phyloP scores from a whole-genome alignment of 495 filamentous ascomycete genomes.

The Cercophora samala region DNA sequence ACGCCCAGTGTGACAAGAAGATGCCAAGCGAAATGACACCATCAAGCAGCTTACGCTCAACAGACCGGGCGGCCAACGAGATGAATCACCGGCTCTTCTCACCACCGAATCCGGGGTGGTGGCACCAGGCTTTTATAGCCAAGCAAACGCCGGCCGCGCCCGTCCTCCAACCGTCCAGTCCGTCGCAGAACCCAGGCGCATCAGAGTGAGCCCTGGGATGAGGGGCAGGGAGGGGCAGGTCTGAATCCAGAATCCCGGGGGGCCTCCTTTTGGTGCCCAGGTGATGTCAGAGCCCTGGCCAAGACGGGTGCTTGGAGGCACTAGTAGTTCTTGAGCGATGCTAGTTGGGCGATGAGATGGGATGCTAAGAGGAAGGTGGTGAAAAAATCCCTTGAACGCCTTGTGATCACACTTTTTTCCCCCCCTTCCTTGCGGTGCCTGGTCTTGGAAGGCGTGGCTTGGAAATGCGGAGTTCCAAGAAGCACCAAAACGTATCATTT shows the following conservation, averaged over 20 bases:
- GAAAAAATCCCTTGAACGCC: constrained; percentile 19
- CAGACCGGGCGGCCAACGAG: constrained; percentile 20
- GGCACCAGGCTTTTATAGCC: constrained; percentile 12
- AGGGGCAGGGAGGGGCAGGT: constrained; percentile 29
- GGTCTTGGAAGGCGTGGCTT: constrained; percentile 5
- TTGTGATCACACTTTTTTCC: constrained; percentile 25
- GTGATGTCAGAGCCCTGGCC: constrained; percentile 24
- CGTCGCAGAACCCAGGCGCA: background rate
- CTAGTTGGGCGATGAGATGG: constrained; percentile 2
- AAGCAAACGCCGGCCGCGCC: background rate
- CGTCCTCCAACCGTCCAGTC: background rate
- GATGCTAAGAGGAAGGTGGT: constrained; percentile 8
- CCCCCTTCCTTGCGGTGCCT: background rate
- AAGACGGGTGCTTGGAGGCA: background rate
- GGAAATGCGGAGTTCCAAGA: constrained; percentile 7
- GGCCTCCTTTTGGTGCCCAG: constrained; percentile 12
- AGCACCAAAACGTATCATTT: background rate
- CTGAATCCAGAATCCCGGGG: constrained; percentile 7
- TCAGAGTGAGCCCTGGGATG: background rate
- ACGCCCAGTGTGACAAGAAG: constrained; percentile 5
- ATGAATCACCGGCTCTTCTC: constrained; percentile 18
- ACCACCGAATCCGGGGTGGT: constrained; percentile 5
- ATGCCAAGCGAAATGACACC: constrained; percentile 31
- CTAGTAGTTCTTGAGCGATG: background rate
- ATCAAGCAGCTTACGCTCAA: constrained; percentile 17